Percentiles rank a stretch among this genome's conserved stretches.
Evolutionary conservation across 2,329 filamentous ascomycete species (phyloP).

Genomic region (Dryadomyces sulphureus): DNA sequence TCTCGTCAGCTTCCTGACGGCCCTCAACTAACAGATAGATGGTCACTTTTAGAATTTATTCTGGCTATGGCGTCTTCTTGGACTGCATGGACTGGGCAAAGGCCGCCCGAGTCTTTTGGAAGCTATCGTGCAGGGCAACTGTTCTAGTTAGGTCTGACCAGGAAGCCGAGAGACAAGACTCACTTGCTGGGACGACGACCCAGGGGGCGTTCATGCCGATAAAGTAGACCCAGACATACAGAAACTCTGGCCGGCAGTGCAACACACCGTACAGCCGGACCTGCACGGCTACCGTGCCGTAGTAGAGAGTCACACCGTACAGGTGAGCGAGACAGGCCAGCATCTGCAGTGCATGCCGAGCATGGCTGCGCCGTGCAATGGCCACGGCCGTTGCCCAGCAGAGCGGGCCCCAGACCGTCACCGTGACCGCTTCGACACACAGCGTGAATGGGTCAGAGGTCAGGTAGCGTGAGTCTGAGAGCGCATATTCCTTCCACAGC

Average conservation of each 20-base stretch:
- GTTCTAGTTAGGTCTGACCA: background rate
- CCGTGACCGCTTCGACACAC: slow-evolving; percentile 75
- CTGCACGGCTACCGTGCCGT: slow-evolving; percentile 39
- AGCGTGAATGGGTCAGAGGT: slow-evolving; percentile 70
- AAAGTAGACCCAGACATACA: slow-evolving; percentile 52
- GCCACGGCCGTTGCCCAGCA: slow-evolving; percentile 32
- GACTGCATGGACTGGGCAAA: background rate
- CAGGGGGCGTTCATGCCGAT: slow-evolving; percentile 46
- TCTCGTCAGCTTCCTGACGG: slow-evolving; percentile 29
- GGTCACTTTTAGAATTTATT: background rate
- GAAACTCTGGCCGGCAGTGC: slow-evolving; percentile 42
- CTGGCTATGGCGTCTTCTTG: slow-evolving; percentile 2
- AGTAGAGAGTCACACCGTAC: slow-evolving; percentile 50
- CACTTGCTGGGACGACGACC: slow-evolving; percentile 40
- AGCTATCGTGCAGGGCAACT: slow-evolving; percentile 2
- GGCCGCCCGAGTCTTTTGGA: background rate
- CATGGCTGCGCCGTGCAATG: slow-evolving; percentile 19
- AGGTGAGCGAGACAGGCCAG: slow-evolving; percentile 37
- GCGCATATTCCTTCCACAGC: slow-evolving; percentile 84
- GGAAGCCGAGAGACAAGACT: slow-evolving; percentile 15
- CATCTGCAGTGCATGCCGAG: slow-evolving; percentile 36
- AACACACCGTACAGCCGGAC: slow-evolving; percentile 26
- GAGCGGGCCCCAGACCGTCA: slow-evolving; percentile 46
- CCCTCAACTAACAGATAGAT: slow-evolving; percentile 8
- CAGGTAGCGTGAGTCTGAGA: slow-evolving; percentile 77